Conservation (phyloP, 1,284 basidiomycete genomes). For the Trichosporon sp. region DNA sequence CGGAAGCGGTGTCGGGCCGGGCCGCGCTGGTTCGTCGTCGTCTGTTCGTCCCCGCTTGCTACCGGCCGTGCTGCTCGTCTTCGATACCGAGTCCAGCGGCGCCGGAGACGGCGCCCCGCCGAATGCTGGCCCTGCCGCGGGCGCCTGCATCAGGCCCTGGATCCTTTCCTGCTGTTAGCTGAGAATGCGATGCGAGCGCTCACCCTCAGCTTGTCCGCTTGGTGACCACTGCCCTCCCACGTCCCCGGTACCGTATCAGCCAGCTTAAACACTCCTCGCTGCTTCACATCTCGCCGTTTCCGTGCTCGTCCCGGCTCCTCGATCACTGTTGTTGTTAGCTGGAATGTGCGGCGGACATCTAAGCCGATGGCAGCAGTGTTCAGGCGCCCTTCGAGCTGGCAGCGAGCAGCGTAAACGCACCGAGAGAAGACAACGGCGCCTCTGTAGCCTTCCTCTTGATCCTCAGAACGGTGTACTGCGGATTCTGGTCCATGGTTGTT, state of each 20-base stretch:
- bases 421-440: constrained; percentile 45
- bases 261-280: constrained; percentile 46
- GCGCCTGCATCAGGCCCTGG: constrained; percentile 11
- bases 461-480: constrained; percentile 43
- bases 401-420: constrained; percentile 27
- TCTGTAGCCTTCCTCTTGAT: constrained; percentile 51
- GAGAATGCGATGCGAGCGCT: neutral
- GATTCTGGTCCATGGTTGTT: neutral
- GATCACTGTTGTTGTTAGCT: constrained; percentile 35
- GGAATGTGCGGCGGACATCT: neutral
- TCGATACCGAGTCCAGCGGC: neutral
- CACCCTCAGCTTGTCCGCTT: constrained; percentile 38
- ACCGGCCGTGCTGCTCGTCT: neutral
- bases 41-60: neutral
- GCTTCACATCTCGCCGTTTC: constrained; percentile 31
- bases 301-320: constrained; percentile 22
- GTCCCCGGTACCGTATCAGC: constrained; percentile 49
- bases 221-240: constrained; percentile 44
- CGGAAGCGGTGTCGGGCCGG: neutral
- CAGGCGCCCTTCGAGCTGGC: too few species aligned
- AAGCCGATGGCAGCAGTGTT: neutral
- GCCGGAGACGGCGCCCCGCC: neutral
- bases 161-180: constrained; percentile 19
- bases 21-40: neutral
- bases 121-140: neutral